These are phyloP conservation scores for Zygosaccharomyces pseudorouxii DNA, from an alignment of 805 yeast genomes.

Conservation along the genomic window DNA sequence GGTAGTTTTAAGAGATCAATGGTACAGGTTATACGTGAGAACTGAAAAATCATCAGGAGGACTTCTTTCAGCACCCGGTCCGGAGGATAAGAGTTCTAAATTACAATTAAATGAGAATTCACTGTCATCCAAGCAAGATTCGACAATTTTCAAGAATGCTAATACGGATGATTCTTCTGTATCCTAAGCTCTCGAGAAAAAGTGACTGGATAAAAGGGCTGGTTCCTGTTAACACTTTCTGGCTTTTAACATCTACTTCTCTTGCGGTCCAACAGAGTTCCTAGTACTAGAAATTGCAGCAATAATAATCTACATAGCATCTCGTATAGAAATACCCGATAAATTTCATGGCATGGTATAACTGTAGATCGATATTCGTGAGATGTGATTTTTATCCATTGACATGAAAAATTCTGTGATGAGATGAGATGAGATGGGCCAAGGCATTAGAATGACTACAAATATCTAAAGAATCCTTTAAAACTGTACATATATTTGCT, in stretches of 20 bases:
- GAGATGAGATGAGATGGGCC: constrained; percentile 4
- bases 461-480: background rate
- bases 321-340: background rate
- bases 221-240: background rate
- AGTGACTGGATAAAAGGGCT: background rate
- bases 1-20: constrained; percentile 19
- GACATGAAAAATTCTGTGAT: constrained; percentile 3
- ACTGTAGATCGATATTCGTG: background rate
- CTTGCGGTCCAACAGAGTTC: background rate
- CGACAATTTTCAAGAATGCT: background rate
- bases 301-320: background rate
- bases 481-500: background rate
- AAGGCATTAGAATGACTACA: background rate
- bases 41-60: background rate
- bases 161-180: background rate
- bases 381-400: background rate
- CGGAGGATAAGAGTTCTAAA: background rate
- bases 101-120: background rate
- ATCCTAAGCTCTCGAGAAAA: background rate
- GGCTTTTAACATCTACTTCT: background rate
- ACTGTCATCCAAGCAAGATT: background rate
- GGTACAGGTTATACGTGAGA: constrained; percentile 8
- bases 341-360: background rate
- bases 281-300: background rate
- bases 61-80: background rate